Percentiles rank a stretch among this genome's conserved stretches.
Conservation (phyloP, 2,329 filamentous ascomycete species). For the Sclerotinia borealis region DNA sequence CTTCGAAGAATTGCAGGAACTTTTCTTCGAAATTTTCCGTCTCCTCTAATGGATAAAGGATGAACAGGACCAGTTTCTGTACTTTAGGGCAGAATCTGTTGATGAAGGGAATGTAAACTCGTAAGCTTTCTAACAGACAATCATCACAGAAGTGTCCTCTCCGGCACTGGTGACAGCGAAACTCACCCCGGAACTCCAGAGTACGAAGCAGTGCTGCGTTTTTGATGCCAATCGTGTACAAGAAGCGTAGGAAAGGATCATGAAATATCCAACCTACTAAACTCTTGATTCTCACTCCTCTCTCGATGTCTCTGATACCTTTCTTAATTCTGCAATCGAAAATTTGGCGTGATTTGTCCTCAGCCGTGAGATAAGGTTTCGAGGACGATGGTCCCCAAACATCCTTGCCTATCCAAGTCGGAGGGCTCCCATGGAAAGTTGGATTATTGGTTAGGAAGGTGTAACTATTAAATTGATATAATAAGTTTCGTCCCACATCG, state of each 20-base stretch:
- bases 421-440: background rate
- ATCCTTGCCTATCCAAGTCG: background rate
- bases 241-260: constrained; percentile 17
- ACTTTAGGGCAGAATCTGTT: background rate
- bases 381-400: background rate
- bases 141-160: background rate
- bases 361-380: background rate
- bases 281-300: background rate
- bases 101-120: background rate
- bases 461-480: background rate
- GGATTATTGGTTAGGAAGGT: background rate
- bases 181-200: background rate
- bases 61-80: background rate
- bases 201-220: constrained; percentile 6
- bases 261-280: constrained; percentile 14
- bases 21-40: background rate
- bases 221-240: constrained; percentile 13
- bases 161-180: background rate
- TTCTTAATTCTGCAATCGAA: background rate
- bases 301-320: background rate
- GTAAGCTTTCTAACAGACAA: background rate
- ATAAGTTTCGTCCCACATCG: background rate
- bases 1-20: background rate
- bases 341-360: background rate
- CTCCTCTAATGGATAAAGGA: background rate